Evolutionary conservation across 2,329 filamentous ascomycete genomes (phyloP).

Genomic region (Penicillium paneum): DNA sequence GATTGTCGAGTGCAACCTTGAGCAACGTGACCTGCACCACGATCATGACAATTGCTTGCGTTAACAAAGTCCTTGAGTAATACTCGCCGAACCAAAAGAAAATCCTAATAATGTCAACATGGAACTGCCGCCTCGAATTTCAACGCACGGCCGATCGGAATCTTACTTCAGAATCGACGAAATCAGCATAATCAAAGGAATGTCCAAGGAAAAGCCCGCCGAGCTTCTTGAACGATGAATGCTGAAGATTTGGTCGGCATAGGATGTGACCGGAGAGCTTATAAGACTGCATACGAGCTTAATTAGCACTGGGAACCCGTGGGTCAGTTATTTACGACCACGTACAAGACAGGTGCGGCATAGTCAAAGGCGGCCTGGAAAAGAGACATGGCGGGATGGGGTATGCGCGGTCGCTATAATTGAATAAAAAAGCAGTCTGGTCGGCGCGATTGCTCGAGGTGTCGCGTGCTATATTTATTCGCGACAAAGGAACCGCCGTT

Average conservation of each 20-base stretch:
- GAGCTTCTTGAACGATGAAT: constrained; percentile 60
- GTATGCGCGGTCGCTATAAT: constrained; percentile 2
- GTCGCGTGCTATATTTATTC: background rate
- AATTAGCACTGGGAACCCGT: constrained; percentile 3
- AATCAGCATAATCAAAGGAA: constrained; percentile 65
- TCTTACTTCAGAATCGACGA: constrained; percentile 60
- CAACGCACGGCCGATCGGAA: background rate
- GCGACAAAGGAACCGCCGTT: background rate
- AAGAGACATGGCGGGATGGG: constrained; percentile 35
- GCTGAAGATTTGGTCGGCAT: constrained; percentile 64
- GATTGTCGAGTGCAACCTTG: constrained; percentile 59
- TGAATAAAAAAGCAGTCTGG: background rate
- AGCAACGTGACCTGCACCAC: constrained; percentile 56
- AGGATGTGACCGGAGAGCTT: constrained; percentile 62
- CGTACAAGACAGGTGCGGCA: constrained; percentile 50
- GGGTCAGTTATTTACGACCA: background rate
- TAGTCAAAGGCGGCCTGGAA: constrained; percentile 43
- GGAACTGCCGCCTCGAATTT: background rate
- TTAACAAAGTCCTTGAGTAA: constrained; percentile 57
- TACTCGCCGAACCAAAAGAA: constrained; percentile 65
- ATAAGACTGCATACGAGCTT: constrained; percentile 48
- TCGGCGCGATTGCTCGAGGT: background rate
- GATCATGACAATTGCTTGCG: constrained; percentile 61
- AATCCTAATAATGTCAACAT: constrained; percentile 42
- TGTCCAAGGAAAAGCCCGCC: constrained; percentile 64